Evolutionary conservation across 148 eudicot genomes (phyloP), one percentile per base, ranked within the genome.

Genomic region (Polygonum maritimum): DNA sequence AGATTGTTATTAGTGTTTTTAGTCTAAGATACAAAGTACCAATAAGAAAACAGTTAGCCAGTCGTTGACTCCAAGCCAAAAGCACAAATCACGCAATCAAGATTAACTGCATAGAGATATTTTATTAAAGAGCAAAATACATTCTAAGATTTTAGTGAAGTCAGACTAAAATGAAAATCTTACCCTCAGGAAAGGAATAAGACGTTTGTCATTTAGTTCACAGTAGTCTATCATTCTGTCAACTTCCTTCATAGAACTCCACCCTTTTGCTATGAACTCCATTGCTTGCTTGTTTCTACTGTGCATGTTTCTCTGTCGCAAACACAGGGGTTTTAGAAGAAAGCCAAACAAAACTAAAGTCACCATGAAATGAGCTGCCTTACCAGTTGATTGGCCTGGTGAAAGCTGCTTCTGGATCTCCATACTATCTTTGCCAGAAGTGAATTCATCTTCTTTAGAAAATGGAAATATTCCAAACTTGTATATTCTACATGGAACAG

Each of bases 251-350:
- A 92, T 76, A 75, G 96, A 95, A 79, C 86, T 88, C 92, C 91
- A 94, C 39, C 98, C 98, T 90, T 85, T 90, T 33, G 95, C 98
- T 82, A 94, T 90, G 47, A 83, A 84, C 82, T 94, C 93, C 95
- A 86, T 87, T 47, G 98, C 97, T 85, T 79, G 89, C 86, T 90
- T 92, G 80, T 91, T 92, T 81, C 97, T 92, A 80, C 88, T 90
- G 74, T 94, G 98, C 89, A 94, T 83, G 49, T 86, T 86, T 81
- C 97, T 87, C 93, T 93, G 81, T 13, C 54, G 38, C 71, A 82
- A 21, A 65, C 79, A 75, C 12, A 51, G 57, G 0, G 58, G 35
- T n/a, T 57, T 74, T 63, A 54, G 41, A 55, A 67, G 76, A 76
- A 75, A 4, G 41, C 11, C 45, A 33, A 69, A 31, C 63, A 41